phyloP scores from a whole-genome alignment of 257 asterid species.

The Ligustrum vulgare region DNA sequence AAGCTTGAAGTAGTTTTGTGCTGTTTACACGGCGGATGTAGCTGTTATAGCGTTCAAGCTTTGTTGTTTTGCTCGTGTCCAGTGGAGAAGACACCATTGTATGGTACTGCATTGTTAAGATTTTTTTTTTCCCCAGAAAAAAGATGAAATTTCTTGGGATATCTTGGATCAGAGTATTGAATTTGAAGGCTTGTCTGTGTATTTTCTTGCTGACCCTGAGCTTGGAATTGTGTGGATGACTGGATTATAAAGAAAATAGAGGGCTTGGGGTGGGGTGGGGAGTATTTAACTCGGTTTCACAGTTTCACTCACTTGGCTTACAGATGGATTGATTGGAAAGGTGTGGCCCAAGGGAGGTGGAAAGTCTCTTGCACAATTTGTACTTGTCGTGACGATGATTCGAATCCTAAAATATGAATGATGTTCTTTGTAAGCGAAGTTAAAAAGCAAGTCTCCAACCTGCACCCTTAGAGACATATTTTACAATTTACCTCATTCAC shows the following conservation, averaged over 20 bases:
- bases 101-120: constrained; percentile 40
- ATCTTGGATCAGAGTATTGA: not conserved
- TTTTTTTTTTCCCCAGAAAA: not conserved
- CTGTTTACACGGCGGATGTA: constrained; percentile 74
- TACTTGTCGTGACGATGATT: too few relatives aligned
- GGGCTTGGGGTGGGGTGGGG: not conserved
- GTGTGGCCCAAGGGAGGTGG: too few relatives aligned
- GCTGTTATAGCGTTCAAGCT: constrained; percentile 78
- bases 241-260: constrained; percentile 47
- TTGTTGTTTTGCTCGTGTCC: constrained; percentile 61
- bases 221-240: constrained; percentile 29
- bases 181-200: not conserved
- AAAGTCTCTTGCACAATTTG: too few relatives aligned
- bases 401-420: too few relatives aligned
- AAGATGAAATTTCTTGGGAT: not conserved
- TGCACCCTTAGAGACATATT: too few relatives aligned
- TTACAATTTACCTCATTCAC: too few relatives aligned
- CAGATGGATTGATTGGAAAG: constrained; percentile 35
- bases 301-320: constrained; percentile 17
- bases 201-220: constrained; percentile 40
- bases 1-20: constrained; percentile 74
- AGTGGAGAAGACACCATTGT: constrained; percentile 40
- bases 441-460: too few relatives aligned
- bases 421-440: too few relatives aligned
- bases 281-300: constrained; percentile 15